Base-by-base conservation (phyloP, 441 rosid genomes). In the Eruca vesicaria region DNA sequence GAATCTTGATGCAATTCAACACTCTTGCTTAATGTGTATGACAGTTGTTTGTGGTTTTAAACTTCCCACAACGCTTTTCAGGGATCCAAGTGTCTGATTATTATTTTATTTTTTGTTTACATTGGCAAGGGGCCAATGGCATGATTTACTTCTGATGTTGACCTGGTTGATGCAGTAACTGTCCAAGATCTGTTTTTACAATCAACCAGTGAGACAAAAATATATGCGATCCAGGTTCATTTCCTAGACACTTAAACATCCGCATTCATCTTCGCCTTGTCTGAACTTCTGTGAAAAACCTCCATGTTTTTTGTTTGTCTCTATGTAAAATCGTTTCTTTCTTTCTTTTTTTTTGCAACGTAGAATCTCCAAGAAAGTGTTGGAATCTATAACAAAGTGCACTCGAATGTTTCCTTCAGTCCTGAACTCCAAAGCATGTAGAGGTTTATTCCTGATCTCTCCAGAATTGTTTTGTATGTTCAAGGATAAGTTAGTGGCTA, bases 151-250 rank as follows among this genome's bases (percentile, higher is more conserved):
- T 33, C 73, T 78, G 36, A 63, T 71, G 18, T 65, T 82, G 76
- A 63, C 18, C 71, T 77, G 68, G 74, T 69, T 88, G 29, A 58
- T 84, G 85, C 90, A 96, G 98, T 90, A 75, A 75, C 86, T 64
- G 93, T 86, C 73, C 95, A 87, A 10, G 97, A 93, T 79, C 81
- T 96, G 68, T 91, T 91, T n/a, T 84, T 91, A 88, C 88, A 96
- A 89, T 73, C 98, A 91, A 76, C 98, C 98, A 52, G 97, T 96
- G 78, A 85, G 97, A 70, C 88, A 81, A 80, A 91, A 88, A 72
- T 85, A 75, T 76, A 84, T 89, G 84, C 96, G 88, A 66, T 86
- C 92, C 78, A 90, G 98, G 98, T 93, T 78, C 66, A 55, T 76
- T 68, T 68, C 70, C 71, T 57, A 50, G 80, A 50, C 56, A 69